Conservation (phyloP, 192 early-diverging fungal genomes). For the Coemansia sp. region DNA sequence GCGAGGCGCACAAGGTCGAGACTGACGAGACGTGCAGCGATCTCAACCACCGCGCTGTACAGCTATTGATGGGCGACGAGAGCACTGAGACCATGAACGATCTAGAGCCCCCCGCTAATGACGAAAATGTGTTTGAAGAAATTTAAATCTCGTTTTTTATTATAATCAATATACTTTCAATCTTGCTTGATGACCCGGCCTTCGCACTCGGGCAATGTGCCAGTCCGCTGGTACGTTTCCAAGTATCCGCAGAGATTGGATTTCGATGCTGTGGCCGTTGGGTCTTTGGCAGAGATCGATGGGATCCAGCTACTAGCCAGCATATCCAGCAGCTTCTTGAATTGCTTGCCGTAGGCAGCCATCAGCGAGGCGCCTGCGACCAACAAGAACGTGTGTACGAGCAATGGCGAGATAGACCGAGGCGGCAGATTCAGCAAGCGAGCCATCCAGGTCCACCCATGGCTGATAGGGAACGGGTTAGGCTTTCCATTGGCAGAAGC, state of each 20-base stretch:
- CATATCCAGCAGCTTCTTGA: constrained; percentile 24
- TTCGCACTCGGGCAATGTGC: constrained; percentile 78
- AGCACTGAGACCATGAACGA: constrained; percentile 50
- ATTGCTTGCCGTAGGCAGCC: constrained; percentile 41
- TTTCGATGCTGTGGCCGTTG: constrained; percentile 63
- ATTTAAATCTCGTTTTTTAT: constrained; percentile 22
- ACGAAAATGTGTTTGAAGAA: constrained; percentile 37
- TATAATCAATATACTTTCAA: constrained; percentile 1
- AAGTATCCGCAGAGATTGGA: constrained; percentile 74
- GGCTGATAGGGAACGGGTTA: constrained; percentile 20
- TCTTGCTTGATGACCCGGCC: constrained; percentile 58
- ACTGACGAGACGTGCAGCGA: constrained; percentile 70
- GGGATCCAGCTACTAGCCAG: constrained; percentile 74
- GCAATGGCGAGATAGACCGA: constrained; percentile 38
- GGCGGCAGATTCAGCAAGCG: constrained; percentile 43
- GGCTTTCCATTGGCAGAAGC: constrained; percentile 7
- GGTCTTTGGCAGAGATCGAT: constrained; percentile 71
- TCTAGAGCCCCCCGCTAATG: constrained; percentile 14
- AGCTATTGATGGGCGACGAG: constrained; percentile 86
- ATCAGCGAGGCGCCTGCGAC: constrained; percentile 42
- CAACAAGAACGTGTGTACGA: constrained; percentile 46
- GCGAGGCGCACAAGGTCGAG: constrained; percentile 80
- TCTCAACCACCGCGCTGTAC: constrained; percentile 76
- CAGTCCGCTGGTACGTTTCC: constrained; percentile 71
- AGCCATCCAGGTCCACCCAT: constrained; percentile 53